phyloP scores from a whole-genome alignment of 345 rosid genomes.

The Eucalyptus pauciflora region DNA sequence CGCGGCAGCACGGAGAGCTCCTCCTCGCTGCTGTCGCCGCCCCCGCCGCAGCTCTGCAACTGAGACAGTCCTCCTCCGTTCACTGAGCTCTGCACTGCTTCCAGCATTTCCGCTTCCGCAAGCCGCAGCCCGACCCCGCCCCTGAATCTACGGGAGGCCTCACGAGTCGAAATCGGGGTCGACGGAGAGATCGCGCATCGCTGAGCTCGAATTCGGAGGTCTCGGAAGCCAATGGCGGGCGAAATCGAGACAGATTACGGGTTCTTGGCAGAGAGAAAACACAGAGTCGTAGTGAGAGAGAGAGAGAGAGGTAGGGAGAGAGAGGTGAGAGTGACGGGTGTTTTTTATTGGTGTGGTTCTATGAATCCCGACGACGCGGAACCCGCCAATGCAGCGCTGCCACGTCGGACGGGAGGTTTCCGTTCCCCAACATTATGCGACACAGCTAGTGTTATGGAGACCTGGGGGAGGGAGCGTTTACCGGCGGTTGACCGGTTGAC shows the following conservation, averaged over 20 bases:
- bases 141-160: not conserved
- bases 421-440: not conserved
- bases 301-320: not conserved
- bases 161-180: not conserved
- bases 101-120: slow-evolving; percentile 34
- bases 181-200: not conserved
- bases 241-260: not conserved
- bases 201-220: not conserved
- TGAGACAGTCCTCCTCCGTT: slow-evolving; percentile 61
- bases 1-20: slow-evolving; percentile 90
- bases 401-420: not conserved
- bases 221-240: not conserved
- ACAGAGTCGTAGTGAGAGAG: not conserved
- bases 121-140: not conserved
- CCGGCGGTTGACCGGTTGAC: slow-evolving; percentile 2
- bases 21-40: slow-evolving; percentile 69
- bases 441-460: not conserved
- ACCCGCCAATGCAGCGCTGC: not conserved
- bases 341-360: not conserved
- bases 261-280: not conserved
- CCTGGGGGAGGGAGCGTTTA: not conserved
- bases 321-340: not conserved
- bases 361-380: not conserved
- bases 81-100: slow-evolving; percentile 50
- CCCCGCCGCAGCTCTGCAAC: slow-evolving; percentile 21